Evolutionary conservation across 768 basidiomycete genomes (phyloP).

Genomic region (Boletus fagicola): DNA sequence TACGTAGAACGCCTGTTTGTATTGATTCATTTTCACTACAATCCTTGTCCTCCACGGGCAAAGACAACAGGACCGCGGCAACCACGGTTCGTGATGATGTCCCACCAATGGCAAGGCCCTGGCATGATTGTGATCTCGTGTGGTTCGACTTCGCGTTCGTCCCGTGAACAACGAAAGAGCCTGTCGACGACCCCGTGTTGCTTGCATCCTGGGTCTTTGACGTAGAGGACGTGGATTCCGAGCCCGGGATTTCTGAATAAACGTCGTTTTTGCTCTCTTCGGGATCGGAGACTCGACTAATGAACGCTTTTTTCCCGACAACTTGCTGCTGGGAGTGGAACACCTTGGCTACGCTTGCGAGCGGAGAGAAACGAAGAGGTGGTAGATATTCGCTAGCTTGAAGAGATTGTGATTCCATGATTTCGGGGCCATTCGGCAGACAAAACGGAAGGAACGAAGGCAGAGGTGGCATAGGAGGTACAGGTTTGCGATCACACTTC

Average conservation of each 20-base stretch:
- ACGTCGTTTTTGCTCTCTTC: neutral
- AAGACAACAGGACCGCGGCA: neutral
- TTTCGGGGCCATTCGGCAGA: neutral
- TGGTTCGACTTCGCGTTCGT: slow-evolving; percentile 1
- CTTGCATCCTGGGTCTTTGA: neutral
- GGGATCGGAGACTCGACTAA: neutral
- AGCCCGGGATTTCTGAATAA: neutral
- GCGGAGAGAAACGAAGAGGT: slow-evolving; percentile 21
- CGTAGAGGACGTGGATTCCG: neutral
- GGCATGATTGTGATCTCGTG: slow-evolving; percentile 14
- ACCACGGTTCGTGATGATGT: slow-evolving; percentile 3
- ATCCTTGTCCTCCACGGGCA: neutral
- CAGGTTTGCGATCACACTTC: slow-evolving; percentile 15
- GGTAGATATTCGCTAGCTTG: slow-evolving; percentile 12
- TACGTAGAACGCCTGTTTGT: neutral
- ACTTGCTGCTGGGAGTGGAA: slow-evolving; percentile 3
- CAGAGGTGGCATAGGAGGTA: slow-evolving; percentile 22
- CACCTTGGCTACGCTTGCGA: slow-evolving; percentile 6
- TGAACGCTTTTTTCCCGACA: neutral
- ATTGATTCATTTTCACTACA: neutral
- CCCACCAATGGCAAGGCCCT: slow-evolving; percentile 6
- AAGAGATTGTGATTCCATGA: neutral
- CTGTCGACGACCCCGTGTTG: neutral
- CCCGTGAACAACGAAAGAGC: neutral
- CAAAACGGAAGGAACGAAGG: slow-evolving; percentile 17